Conservation (phyloP, 2,329 filamentous ascomycete species). For the Xylariaceae sp. region DNA sequence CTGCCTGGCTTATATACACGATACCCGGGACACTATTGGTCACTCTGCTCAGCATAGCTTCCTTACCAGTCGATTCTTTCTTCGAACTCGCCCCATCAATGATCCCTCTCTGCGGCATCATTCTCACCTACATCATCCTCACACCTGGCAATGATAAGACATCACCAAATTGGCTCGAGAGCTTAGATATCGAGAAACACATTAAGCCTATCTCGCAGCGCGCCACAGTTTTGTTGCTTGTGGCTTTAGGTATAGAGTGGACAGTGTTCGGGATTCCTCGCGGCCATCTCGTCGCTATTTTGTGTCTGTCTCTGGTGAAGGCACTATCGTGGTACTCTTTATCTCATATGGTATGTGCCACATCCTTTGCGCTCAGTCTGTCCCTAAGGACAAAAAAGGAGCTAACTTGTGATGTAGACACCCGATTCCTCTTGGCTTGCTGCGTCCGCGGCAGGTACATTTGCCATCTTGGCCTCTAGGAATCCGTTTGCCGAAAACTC, state of each 20-base stretch:
- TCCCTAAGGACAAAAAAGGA: not conserved
- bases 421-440: slow-evolving; percentile 31
- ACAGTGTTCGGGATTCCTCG: slow-evolving; percentile 24
- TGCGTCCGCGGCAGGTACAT: slow-evolving; percentile 29
- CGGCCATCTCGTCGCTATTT: slow-evolving; percentile 7
- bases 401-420: no score
- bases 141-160: slow-evolving; percentile 13
- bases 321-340: slow-evolving; percentile 35
- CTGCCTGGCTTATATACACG: slow-evolving; percentile 16
- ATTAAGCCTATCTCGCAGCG: slow-evolving; percentile 25
- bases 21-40: slow-evolving; percentile 21
- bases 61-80: slow-evolving; percentile 29
- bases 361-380: not conserved
- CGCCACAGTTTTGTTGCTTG: slow-evolving; percentile 15
- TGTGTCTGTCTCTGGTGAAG: slow-evolving; percentile 29
- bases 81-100: slow-evolving; percentile 21
- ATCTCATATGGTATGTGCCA: slow-evolving; percentile 28
- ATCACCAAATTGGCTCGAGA: slow-evolving; percentile 27
- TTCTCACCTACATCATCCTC: slow-evolving; percentile 30
- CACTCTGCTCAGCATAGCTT: slow-evolving; percentile 21
- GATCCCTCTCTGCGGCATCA: slow-evolving; percentile 27
- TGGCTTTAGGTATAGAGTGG: slow-evolving; percentile 16
- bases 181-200: slow-evolving; percentile 32
- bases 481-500: slow-evolving; percentile 28
- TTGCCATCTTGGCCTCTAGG: slow-evolving; percentile 29